phyloP scores from a whole-genome alignment of 345 rosid species.

The Citrus inodora region DNA sequence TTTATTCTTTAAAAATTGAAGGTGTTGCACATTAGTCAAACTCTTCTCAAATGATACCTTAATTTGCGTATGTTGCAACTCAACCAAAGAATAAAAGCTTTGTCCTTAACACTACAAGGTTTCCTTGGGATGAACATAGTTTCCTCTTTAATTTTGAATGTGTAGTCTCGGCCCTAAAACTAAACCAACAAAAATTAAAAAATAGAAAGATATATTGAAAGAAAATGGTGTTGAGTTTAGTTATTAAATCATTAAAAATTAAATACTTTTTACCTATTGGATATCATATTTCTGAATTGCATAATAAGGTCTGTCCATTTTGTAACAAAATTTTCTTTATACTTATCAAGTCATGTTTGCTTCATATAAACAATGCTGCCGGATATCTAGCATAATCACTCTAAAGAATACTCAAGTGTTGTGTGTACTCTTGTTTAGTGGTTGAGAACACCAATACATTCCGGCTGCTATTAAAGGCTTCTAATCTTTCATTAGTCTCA shows the following conservation, averaged over 20 bases:
- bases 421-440: slow-evolving; percentile 4
- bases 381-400: slow-evolving; percentile 8
- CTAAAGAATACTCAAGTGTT: background rate
- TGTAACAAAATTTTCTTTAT: slow-evolving; percentile 9
- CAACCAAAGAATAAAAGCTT: background rate
- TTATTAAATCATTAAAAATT: background rate
- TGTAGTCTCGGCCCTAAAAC: background rate
- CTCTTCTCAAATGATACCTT: slow-evolving; percentile 9
- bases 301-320: background rate
- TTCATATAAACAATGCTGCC: background rate
- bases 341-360: slow-evolving; percentile 1
- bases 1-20: too few relatives aligned
- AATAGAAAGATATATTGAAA: too few relatives aligned
- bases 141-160: slow-evolving; percentile 11
- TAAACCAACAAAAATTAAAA: background rate
- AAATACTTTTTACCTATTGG: background rate
- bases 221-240: too few relatives aligned
- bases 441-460: slow-evolving; percentile 2
- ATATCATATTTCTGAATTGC: slow-evolving; percentile 8
- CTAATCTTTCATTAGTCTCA: slow-evolving; percentile 3
- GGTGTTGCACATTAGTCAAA: background rate
- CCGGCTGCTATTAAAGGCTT: slow-evolving; percentile 1
- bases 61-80: background rate
- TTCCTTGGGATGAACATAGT: background rate
- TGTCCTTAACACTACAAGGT: slow-evolving; percentile 3